Conservation (phyloP, 2,329 filamentous ascomycete genomes). For the Aspergillus fructus region DNA sequence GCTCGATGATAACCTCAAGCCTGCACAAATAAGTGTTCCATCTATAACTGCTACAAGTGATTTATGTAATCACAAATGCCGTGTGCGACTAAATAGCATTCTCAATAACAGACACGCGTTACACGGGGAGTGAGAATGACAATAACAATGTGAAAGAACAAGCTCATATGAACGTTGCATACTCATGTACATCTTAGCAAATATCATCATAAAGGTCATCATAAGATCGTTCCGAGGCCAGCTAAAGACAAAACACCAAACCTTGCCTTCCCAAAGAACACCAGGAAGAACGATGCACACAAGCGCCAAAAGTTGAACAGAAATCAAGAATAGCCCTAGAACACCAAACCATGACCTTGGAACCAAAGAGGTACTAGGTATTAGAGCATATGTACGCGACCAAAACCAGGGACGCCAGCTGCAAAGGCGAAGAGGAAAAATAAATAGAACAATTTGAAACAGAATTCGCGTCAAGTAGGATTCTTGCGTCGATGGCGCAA, state of each 20-base stretch:
- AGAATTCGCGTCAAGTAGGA: neutral
- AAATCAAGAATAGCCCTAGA: slow-evolving; percentile 4
- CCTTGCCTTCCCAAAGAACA: slow-evolving; percentile 27
- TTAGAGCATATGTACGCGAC: slow-evolving; percentile 1
- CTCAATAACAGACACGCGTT: slow-evolving; percentile 20
- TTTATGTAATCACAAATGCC: neutral
- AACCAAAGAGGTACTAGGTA: slow-evolving; percentile 1
- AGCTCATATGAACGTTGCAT: slow-evolving; percentile 36
- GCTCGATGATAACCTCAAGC: neutral
- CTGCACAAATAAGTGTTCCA: neutral
- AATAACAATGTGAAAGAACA: slow-evolving; percentile 20
- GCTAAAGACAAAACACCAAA: slow-evolving; percentile 26
- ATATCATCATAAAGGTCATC: slow-evolving; percentile 39
- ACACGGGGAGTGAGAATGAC: slow-evolving; percentile 12
- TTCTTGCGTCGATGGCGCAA: neutral
- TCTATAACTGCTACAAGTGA: neutral
- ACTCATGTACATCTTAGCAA: slow-evolving; percentile 41
- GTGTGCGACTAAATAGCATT: neutral
- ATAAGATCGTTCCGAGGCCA: slow-evolving; percentile 32
- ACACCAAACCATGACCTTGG: slow-evolving; percentile 1
- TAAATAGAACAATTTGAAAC: neutral
- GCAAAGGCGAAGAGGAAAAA: neutral
- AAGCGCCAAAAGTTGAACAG: slow-evolving; percentile 15
- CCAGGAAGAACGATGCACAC: slow-evolving; percentile 20
- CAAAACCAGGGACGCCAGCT: neutral